phyloP scores from a whole-genome alignment of 345 rosid genomes.

The Syzygium jambos region DNA sequence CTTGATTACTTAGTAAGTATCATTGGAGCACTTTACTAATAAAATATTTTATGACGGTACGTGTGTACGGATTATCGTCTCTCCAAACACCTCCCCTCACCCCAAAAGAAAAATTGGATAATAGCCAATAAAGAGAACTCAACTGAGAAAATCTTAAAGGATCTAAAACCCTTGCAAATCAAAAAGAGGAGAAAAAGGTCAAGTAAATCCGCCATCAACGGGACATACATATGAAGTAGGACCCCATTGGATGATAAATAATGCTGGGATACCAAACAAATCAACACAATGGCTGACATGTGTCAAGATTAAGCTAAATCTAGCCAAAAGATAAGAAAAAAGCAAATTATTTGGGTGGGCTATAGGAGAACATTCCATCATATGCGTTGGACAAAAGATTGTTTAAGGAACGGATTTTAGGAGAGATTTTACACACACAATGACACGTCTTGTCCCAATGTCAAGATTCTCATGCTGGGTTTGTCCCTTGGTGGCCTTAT shows the following conservation, averaged over 20 bases:
- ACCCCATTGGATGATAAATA: neutral
- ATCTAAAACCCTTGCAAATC: neutral
- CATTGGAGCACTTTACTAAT: neutral
- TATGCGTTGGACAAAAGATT: neutral
- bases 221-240: neutral
- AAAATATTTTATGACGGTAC: neutral
- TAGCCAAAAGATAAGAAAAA: neutral
- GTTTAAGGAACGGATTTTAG: neutral
- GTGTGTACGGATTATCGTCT: neutral
- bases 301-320: neutral
- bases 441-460: neutral
- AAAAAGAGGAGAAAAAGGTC: neutral
- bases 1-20: neutral
- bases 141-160: neutral
- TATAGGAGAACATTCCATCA: neutral
- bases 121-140: neutral
- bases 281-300: neutral
- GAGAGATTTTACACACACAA: neutral
- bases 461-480: constrained; percentile 14
- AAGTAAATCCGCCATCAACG: constrained; percentile 7
- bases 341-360: neutral
- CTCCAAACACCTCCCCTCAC: neutral
- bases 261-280: neutral
- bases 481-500: constrained; percentile 5
- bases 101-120: neutral